phyloP scores from a whole-genome alignment of 768 basidiomycete genomes.

The Leccinum subgranulosum region DNA sequence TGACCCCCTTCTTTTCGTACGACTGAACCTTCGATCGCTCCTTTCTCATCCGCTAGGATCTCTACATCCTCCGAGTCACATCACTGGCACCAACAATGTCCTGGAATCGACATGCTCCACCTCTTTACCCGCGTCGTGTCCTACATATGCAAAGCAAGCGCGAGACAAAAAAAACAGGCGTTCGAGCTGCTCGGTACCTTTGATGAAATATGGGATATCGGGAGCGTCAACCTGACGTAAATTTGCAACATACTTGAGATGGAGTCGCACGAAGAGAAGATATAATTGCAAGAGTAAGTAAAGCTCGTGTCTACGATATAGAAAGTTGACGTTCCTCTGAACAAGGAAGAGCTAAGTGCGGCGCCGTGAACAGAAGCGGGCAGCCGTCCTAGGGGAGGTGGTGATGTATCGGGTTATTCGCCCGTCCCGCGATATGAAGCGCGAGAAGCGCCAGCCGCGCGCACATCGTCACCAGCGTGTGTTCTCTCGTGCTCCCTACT shows the following conservation, averaged over 20 bases:
- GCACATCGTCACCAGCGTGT: conserved; percentile 42
- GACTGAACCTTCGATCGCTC: no score
- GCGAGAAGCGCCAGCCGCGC: conserved; percentile 46
- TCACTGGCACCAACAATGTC: conserved; percentile 45
- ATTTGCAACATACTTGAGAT: conserved; percentile 78
- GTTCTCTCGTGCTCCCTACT: conserved; percentile 64
- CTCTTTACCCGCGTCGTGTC: conserved; percentile 93
- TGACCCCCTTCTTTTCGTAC: no score
- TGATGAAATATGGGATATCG: conserved; percentile 87
- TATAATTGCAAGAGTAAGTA: conserved; percentile 86
- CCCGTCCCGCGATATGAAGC: conserved; percentile 70
- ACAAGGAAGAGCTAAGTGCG: conserved; percentile 99
- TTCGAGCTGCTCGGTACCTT: conserved; percentile 97
- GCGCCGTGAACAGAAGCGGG: conserved; percentile 87
- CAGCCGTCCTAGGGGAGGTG: conserved; percentile 43
- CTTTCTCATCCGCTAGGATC: no score
- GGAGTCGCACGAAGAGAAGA: conserved; percentile 92
- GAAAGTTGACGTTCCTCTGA: conserved; percentile 34
- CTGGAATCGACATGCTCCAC: conserved; percentile 96
- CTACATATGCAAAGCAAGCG: conserved; percentile 86
- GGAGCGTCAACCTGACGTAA: conserved; percentile 74
- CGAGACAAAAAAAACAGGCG: conserved; percentile 81
- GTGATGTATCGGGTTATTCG: conserved; percentile 62
- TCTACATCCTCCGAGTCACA: no score
- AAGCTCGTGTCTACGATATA: background rate